Percentiles rank a stretch among this genome's conserved stretches.
These are phyloP conservation scores for Kuraishia molischiana DNA, from an alignment of 805 yeast genomes.

Conservation along the genomic window DNA sequence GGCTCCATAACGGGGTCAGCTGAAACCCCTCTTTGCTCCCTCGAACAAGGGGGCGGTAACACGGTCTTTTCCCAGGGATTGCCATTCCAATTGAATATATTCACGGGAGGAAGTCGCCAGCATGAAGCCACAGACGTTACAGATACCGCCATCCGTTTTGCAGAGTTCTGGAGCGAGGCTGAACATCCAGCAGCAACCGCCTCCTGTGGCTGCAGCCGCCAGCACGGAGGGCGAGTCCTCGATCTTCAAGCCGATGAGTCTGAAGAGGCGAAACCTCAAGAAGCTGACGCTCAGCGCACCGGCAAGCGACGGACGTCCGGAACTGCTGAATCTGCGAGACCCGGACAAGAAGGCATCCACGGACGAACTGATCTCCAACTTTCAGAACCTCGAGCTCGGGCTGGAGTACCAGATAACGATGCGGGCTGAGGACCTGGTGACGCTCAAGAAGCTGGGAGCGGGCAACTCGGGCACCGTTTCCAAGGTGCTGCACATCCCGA, in stretches of 20 bases:
- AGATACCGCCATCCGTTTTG: background rate
- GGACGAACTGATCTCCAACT: conserved; percentile 29
- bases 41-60: no score
- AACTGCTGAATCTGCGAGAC: conserved; percentile 14
- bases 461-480: conserved; percentile 94
- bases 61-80: no score
- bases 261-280: conserved; percentile 52
- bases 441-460: conserved; percentile 71
- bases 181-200: no score
- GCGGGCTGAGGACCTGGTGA: conserved; percentile 59
- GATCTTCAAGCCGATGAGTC: conserved; percentile 21
- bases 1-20: no score
- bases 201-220: no score
- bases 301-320: conserved; percentile 4
- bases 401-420: conserved; percentile 43
- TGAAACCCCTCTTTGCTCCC: no score
- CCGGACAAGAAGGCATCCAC: conserved; percentile 20
- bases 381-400: conserved; percentile 41
- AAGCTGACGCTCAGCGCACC: conserved; percentile 30
- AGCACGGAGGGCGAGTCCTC: background rate
- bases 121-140: background rate
- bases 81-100: no score
- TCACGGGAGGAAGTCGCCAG: no score
- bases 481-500: conserved; percentile 82
- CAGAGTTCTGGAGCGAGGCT: no score